Evolutionary conservation across 2,329 filamentous ascomycete species (phyloP).

Genomic region (Diplocarpon mali): DNA sequence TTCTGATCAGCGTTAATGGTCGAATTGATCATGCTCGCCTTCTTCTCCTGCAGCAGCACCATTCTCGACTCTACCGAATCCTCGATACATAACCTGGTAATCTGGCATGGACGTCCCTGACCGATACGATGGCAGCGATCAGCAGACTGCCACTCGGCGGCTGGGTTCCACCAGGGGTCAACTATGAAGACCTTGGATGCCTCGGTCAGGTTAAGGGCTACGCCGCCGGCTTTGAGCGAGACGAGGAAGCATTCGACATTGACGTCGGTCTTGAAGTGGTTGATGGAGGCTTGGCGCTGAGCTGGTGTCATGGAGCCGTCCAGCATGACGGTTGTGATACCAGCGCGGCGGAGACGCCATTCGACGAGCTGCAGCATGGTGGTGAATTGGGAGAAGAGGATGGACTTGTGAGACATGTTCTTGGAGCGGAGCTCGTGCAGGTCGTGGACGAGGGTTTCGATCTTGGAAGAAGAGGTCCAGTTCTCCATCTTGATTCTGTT

Average conservation of each 20-base stretch:
- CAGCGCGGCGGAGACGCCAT: slow-evolving; percentile 91
- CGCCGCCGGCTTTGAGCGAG: slow-evolving; percentile 89
- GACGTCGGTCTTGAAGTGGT: slow-evolving; percentile 91
- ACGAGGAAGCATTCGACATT: slow-evolving; percentile 95
- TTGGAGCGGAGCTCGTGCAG: slow-evolving; percentile 84
- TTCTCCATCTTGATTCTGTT: slow-evolving; percentile 98
- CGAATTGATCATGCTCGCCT: slow-evolving; percentile 93
- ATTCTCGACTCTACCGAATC: slow-evolving; percentile 95
- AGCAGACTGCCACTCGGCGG: slow-evolving; percentile 97
- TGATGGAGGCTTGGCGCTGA: slow-evolving; percentile 85
- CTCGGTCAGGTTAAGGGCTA: slow-evolving; percentile 90
- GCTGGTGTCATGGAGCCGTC: slow-evolving; percentile 95
- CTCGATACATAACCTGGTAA: slow-evolving; percentile 90
- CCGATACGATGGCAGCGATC: slow-evolving; percentile 93
- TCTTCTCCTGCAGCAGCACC: slow-evolving; percentile 95
- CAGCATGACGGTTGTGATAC: slow-evolving; percentile 96
- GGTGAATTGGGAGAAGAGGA: slow-evolving; percentile 95
- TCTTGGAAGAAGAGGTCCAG: slow-evolving; percentile 97
- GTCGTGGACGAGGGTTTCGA: slow-evolving; percentile 90
- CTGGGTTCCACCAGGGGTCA: slow-evolving; percentile 99
- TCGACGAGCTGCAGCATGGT: slow-evolving; percentile 96
- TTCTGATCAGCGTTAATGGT: slow-evolving; percentile 90
- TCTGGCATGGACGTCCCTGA: slow-evolving; percentile 84
- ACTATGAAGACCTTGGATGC: slow-evolving; percentile 92
- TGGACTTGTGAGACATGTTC: slow-evolving; percentile 89